Conservation (phyloP, 495 filamentous ascomycete species). For the Letharia lupina region DNA sequence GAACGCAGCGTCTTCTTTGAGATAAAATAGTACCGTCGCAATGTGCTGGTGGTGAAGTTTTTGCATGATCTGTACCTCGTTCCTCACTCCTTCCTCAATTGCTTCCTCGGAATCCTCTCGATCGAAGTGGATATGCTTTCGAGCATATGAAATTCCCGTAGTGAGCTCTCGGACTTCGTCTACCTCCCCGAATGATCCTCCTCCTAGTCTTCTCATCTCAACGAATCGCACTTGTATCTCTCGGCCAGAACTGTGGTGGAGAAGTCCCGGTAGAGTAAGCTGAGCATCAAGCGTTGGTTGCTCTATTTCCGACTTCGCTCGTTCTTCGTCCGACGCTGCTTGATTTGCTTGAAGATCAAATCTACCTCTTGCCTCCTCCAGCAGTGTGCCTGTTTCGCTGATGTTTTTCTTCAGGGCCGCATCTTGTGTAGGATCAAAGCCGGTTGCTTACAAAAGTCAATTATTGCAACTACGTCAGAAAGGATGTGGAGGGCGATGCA, state of each 20-base stretch:
- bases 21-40: slow-evolving; percentile 8
- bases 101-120: slow-evolving; percentile 24
- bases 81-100: too few relatives aligned
- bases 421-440: not conserved
- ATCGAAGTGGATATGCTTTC: slow-evolving; percentile 15
- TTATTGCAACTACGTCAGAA: not conserved
- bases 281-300: not conserved
- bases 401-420: not conserved
- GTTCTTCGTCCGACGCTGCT: slow-evolving; percentile 1
- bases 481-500: too few relatives aligned
- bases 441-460: not conserved
- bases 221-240: not conserved
- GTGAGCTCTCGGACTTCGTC: slow-evolving; percentile 14
- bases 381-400: not conserved
- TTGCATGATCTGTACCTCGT: slow-evolving; percentile 90
- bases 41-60: slow-evolving; percentile 52
- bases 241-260: not conserved
- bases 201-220: not conserved
- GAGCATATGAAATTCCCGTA: slow-evolving; percentile 10
- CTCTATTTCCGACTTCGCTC: not conserved
- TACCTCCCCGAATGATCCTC: slow-evolving; percentile 6
- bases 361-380: slow-evolving; percentile 5
- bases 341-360: not conserved
- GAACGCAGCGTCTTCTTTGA: slow-evolving; percentile 4
- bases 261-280: not conserved